Conservation (phyloP, 75 land plant species). For the Gnetum montanum region DNA sequence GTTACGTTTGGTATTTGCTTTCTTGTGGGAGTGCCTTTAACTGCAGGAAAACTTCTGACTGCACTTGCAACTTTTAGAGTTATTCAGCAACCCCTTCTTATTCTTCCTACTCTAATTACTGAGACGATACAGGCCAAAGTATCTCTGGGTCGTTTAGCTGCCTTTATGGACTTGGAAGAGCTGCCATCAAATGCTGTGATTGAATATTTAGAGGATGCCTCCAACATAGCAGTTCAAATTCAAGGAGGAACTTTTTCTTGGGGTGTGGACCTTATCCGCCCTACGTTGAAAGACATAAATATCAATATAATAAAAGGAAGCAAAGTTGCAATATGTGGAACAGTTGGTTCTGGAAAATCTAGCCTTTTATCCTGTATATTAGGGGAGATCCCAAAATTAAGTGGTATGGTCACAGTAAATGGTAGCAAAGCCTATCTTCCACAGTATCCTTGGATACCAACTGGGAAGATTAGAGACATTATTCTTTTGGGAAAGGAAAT, state of each 20-base stretch:
- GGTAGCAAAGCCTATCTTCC: conserved; percentile 79
- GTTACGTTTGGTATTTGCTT: conserved; percentile 57
- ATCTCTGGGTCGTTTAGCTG: conserved; percentile 47
- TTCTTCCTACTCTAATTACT: conserved; percentile 43
- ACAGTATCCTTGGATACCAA: conserved; percentile 74
- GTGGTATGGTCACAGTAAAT: conserved; percentile 43
- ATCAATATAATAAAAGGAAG: conserved; percentile 41
- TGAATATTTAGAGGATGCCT: conserved; percentile 16
- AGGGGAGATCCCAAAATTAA: conserved; percentile 69
- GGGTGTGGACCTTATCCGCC: conserved; percentile 26
- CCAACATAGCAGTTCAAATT: conserved; percentile 31
- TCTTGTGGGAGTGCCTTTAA: conserved; percentile 52
- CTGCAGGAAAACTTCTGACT: conserved; percentile 54
- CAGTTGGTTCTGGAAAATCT: conserved; percentile 86
- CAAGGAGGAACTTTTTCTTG: conserved; percentile 34
- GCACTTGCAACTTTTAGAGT: conserved; percentile 55
- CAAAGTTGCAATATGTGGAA: conserved; percentile 76
- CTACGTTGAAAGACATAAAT: conserved; percentile 34
- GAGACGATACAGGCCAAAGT: conserved; percentile 52
- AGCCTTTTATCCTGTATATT: conserved; percentile 70
- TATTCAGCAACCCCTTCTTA: conserved; percentile 38
- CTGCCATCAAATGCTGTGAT: conserved; percentile 24
- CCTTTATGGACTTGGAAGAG: conserved; percentile 44
- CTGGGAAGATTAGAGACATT: conserved; percentile 43
- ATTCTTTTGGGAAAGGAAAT: conserved; percentile 40